Evolutionary conservation across 2,329 filamentous ascomycete species (phyloP).

Genomic region (Passalora sequoiae): DNA sequence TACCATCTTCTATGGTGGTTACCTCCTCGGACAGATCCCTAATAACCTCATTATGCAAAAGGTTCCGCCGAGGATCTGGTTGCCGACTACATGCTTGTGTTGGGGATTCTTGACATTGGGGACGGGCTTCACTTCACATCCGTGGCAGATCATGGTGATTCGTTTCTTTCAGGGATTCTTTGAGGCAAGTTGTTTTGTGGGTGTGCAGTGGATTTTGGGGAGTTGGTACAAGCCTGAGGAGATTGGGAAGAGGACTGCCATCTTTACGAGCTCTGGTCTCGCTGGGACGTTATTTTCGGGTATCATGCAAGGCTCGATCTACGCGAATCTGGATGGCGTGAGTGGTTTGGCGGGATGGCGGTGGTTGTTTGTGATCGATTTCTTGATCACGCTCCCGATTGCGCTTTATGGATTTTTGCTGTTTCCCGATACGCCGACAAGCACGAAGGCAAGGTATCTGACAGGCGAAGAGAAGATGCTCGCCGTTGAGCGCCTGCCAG

Average conservation of each 20-base stretch:
- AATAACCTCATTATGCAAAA: constrained; percentile 60
- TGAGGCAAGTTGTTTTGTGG: constrained; percentile 28
- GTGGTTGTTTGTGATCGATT: constrained; percentile 56
- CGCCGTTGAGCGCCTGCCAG: constrained; percentile 23
- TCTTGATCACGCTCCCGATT: constrained; percentile 53
- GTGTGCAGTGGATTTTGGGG: constrained; percentile 27
- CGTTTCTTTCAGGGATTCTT: constrained; percentile 43
- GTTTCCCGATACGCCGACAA: constrained; percentile 50
- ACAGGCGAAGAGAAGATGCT: constrained; percentile 18
- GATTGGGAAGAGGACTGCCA: constrained; percentile 56
- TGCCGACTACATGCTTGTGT: constrained; percentile 42
- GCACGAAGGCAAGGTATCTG: constrained; percentile 46
- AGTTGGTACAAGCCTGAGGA: constrained; percentile 26
- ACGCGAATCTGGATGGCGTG: constrained; percentile 43
- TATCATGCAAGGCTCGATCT: constrained; percentile 55
- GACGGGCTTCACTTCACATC: constrained; percentile 50
- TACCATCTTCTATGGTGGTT: constrained; percentile 34
- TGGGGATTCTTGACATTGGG: constrained; percentile 56
- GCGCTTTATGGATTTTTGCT: constrained; percentile 52
- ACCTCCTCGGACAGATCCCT: constrained; percentile 55
- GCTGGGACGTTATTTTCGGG: constrained; percentile 59
- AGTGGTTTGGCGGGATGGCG: constrained; percentile 53
- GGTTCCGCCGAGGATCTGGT: constrained; percentile 56
- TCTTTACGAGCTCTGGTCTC: constrained; percentile 57
- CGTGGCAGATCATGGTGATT: constrained; percentile 56